Conservation (phyloP, 1,284 basidiomycete species). For the Malassezia obtusa region DNA sequence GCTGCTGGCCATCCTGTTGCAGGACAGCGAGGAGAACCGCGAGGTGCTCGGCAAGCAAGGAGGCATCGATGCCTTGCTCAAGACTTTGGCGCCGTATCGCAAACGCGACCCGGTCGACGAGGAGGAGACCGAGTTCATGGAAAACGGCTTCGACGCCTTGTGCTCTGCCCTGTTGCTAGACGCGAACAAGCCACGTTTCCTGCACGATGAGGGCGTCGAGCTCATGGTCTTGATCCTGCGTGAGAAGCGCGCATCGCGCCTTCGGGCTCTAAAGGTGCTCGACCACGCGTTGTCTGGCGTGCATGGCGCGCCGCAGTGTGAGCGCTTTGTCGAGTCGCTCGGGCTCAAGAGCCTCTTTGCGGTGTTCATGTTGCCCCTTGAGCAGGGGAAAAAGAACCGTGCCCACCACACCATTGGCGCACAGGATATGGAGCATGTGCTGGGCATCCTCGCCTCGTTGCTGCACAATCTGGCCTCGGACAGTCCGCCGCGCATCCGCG, state of each 20-base stretch:
- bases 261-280: slow-evolving; percentile 58
- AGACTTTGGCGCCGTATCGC: slow-evolving; percentile 66
- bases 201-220: slow-evolving; percentile 85
- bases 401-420: background rate
- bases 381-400: background rate
- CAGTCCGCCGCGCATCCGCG: slow-evolving; percentile 65
- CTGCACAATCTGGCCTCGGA: slow-evolving; percentile 83
- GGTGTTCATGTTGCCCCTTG: slow-evolving; percentile 65
- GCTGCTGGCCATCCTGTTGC: slow-evolving; percentile 76
- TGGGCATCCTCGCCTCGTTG: slow-evolving; percentile 77
- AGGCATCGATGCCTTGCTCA: slow-evolving; percentile 69
- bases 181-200: slow-evolving; percentile 71
- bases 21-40: slow-evolving; percentile 46
- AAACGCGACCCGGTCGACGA: slow-evolving; percentile 67
- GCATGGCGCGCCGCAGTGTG: slow-evolving; percentile 57
- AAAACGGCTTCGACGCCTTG: slow-evolving; percentile 81
- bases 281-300: slow-evolving; percentile 88
- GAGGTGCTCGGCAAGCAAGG: slow-evolving; percentile 51
- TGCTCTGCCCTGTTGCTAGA: slow-evolving; percentile 62
- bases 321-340: slow-evolving; percentile 72
- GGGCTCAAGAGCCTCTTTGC: slow-evolving; percentile 83
- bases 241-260: slow-evolving; percentile 66
- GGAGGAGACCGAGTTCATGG: slow-evolving; percentile 94
- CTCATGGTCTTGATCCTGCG: slow-evolving; percentile 87
- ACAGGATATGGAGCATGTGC: slow-evolving; percentile 71